Base-by-base conservation (phyloP, 306 rosid genomes). In the Lathyrus oleraceus region DNA sequence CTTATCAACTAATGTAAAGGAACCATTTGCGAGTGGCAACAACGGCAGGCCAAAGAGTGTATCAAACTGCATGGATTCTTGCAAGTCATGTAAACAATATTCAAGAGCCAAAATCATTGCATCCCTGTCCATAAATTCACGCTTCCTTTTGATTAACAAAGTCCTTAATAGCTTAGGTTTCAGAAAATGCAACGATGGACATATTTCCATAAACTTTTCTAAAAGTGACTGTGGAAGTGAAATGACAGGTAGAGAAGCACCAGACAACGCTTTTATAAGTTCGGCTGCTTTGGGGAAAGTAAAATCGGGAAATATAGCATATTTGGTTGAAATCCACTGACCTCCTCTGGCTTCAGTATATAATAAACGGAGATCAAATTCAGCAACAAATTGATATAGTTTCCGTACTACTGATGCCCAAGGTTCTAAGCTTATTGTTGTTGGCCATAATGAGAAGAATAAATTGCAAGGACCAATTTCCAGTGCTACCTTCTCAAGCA, bases 391-490 rank as follows among this genome's bases (percentile, higher is more conserved):
- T 70, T 43, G 67, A 76, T 88, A 93, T 42, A 93, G 87, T 45
- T 85, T 91, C 72, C 85, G 84, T 12, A 88, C 83, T 59, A 86
- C 91, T 38, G 91, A 82, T 73, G 86, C 87, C 98, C 98, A 93
- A 79, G 98, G 98, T 77, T 93, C 97, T 61, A 75, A 74, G 67
- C 91, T 96, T 77, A 65, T 65, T 74, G 87, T 60, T 53, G 83
- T 65, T 9, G 98, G 98, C 98, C 97, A 93, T 79, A 90, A 89
- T 73, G 98, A 90, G 85, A 86, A 93, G 85, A 90, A 90, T 72
- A 90, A 82, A 67, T 84, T 84, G 69, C 85, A 82, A 39, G 91
- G 97, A 43, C 98, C 97, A 68, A 90, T 78, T 82, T 93, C 98
- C 63, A 79, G 72, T 51, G 97, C 96, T 71, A 88, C 76, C 81